Conservation (phyloP, 331 rosid species). For the Stylosanthes scabra region DNA sequence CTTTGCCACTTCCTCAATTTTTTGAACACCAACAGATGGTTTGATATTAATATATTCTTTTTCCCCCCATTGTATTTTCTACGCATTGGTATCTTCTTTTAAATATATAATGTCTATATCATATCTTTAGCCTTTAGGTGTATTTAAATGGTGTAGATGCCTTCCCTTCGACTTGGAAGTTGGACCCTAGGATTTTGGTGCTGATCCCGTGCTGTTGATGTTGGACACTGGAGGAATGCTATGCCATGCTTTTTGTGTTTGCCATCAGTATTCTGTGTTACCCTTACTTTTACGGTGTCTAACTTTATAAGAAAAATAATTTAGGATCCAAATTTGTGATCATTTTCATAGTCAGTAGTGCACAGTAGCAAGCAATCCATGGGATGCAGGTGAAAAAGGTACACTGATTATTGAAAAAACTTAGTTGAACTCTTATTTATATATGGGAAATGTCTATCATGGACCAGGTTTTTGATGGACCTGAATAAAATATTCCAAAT, state of each 20-base stretch:
- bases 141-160: slow-evolving; percentile 4
- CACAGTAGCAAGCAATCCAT: too few relatives aligned
- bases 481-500: too few relatives aligned
- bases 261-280: neutral
- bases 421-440: too few relatives aligned
- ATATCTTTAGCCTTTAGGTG: slow-evolving; percentile 15
- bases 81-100: neutral
- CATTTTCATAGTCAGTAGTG: neutral
- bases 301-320: neutral
- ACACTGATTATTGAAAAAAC: too few relatives aligned
- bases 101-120: neutral
- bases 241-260: slow-evolving; percentile 20
- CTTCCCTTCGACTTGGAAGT: neutral
- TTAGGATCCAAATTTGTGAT: slow-evolving; percentile 2
- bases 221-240: slow-evolving; percentile 16
- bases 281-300: neutral
- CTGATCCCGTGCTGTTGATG: neutral
- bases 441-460: too few relatives aligned
- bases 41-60: slow-evolving; percentile 55
- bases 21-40: slow-evolving; percentile 44
- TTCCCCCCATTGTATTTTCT: slow-evolving; percentile 4
- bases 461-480: too few relatives aligned
- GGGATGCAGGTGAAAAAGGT: too few relatives aligned
- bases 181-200: neutral
- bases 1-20: slow-evolving; percentile 39